A percentile compares a stretch with the other conserved stretches of the same genome.
These are phyloP conservation scores for Leishmania aethiopica DNA, from an alignment of 208 protist species.

Conservation along the genomic window DNA sequence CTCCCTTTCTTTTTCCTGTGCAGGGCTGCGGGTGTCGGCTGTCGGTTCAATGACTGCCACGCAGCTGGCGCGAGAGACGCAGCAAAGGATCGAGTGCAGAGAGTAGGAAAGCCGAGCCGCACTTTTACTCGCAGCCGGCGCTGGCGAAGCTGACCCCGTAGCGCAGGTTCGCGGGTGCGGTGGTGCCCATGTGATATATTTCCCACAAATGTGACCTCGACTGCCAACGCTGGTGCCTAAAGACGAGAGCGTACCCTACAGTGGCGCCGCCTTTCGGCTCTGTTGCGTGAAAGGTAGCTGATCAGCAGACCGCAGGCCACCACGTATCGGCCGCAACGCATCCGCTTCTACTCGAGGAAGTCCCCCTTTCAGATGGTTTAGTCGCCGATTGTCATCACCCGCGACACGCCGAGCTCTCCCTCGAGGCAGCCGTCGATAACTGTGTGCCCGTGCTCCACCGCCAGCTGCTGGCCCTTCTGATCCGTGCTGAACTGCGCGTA, in stretches of 20 bases:
- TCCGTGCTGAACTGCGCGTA: slow-evolving; percentile 27
- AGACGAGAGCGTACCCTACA: slow-evolving; percentile 14
- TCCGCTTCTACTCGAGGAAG: slow-evolving; percentile 39
- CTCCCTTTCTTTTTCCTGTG: not conserved
- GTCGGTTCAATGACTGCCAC: not conserved
- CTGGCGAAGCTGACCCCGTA: slow-evolving; percentile 35
- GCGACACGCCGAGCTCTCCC: slow-evolving; percentile 6
- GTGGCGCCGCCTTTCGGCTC: slow-evolving; percentile 16
- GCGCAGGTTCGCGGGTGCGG: slow-evolving; percentile 14
- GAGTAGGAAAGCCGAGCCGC: not conserved
- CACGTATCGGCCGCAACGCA: slow-evolving; percentile 32
- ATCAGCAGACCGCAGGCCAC: slow-evolving; percentile 31
- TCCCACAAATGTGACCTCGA: slow-evolving; percentile 18
- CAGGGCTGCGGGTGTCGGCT: not conserved
- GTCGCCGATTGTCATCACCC: slow-evolving; percentile 20
- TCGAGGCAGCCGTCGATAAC: slow-evolving; percentile 26
- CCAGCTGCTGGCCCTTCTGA: slow-evolving; percentile 26
- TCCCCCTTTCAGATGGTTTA: slow-evolving; percentile 29
- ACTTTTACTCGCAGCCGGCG: slow-evolving; percentile 25
- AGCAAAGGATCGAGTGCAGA: not conserved
- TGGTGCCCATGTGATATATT: slow-evolving; percentile 33
- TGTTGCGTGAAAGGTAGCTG: slow-evolving; percentile 13
- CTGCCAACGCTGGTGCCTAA: slow-evolving; percentile 38
- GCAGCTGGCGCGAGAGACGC: not conserved
- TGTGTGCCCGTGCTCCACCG: slow-evolving; percentile 25